These are phyloP conservation scores for Xylaria sp. DNA, from an alignment of 2,329 filamentous ascomycete genomes.

Conservation along the genomic window DNA sequence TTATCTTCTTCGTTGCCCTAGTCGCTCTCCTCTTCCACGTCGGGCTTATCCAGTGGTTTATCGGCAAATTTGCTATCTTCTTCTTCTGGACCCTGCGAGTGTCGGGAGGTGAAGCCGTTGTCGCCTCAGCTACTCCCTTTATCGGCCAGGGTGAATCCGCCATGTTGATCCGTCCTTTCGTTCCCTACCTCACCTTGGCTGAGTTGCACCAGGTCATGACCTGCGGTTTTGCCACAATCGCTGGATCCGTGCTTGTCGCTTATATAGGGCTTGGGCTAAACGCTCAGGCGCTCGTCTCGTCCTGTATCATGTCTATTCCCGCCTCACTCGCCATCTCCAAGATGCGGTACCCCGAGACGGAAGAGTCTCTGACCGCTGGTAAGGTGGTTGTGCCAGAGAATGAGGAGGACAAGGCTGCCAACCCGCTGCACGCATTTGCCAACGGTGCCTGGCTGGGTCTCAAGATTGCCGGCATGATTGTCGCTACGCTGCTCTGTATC, in stretches of 20 bases:
- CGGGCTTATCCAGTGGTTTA: constrained; percentile 87
- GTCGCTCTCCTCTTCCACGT: constrained; percentile 87
- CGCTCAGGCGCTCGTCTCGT: constrained; percentile 85
- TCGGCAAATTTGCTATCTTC: constrained; percentile 86
- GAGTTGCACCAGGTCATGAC: constrained; percentile 95
- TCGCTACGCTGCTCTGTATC: constrained; percentile 77
- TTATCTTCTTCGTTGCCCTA: constrained; percentile 96
- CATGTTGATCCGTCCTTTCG: constrained; percentile 90
- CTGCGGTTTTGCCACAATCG: constrained; percentile 91
- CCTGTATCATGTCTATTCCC: constrained; percentile 95
- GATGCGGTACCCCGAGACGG: constrained; percentile 87
- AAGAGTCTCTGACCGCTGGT: constrained; percentile 86
- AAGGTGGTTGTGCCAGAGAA: constrained; percentile 84
- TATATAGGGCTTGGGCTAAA: constrained; percentile 89
- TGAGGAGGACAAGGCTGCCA: constrained; percentile 78
- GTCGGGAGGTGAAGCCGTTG: constrained; percentile 91
- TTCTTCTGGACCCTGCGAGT: constrained; percentile 92
- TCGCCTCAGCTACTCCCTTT: constrained; percentile 91
- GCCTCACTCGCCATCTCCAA: constrained; percentile 91
- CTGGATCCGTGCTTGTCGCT: constrained; percentile 85
- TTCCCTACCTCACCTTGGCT: constrained; percentile 84
- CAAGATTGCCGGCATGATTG: constrained; percentile 80
- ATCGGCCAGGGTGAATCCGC: constrained; percentile 94
- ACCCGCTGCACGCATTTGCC: constrained; percentile 80
- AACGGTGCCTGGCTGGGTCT: constrained; percentile 80